Base-by-base conservation (phyloP, 2,329 filamentous ascomycete genomes). In the Ilyonectria robusta region DNA sequence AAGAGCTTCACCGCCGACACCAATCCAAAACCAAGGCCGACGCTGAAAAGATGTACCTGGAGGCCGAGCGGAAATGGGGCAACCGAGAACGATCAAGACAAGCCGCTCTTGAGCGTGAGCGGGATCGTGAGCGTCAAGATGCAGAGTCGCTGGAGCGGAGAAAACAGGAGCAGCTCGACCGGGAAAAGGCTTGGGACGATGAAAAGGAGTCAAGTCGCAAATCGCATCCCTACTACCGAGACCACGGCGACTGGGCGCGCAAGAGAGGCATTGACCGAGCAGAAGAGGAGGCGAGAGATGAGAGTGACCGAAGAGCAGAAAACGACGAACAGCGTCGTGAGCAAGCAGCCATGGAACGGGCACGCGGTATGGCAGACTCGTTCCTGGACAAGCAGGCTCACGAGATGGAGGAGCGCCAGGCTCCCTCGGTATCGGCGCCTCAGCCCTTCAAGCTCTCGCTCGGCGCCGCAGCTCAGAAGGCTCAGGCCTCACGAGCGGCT, bases 381-480 rank as follows among this genome's bases (percentile, higher is more conserved):
- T 98, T 98, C 89, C 86, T 98, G 66, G 93, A 94, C 71, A 89
- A 91, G 67, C 93, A 97, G 78, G 93, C 93, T 0, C 89, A 92
- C 72, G 94, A 97, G 76, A 87, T 97, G 79, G 89, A 88, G 71
- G 81, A 84, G 48, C 82, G 84, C 48, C 76, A 77, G 47, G 68
- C 82, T 71, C 76, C 80, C 62, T 72, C 76, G 7, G 82, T 79
- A 2, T 78, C 84, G 10, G 87, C 89, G 62, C 93, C 93, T 4
- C 91, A 93, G 76, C 91, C 92, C 26, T 97, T 98, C 88, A 98
- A 97, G 80, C 88, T 98, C 64, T 97, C 94, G 1, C 91, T 98
- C 29, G 95, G 95, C 60, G 94, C 94, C 1, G 94, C 95, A 0
- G 93, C 94, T 0, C 94, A 97, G 79, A 94, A 86, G 73, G 86